Base-by-base conservation (phyloP, 2,329 filamentous ascomycete species). In the Clonostachys rhizophaga region DNA sequence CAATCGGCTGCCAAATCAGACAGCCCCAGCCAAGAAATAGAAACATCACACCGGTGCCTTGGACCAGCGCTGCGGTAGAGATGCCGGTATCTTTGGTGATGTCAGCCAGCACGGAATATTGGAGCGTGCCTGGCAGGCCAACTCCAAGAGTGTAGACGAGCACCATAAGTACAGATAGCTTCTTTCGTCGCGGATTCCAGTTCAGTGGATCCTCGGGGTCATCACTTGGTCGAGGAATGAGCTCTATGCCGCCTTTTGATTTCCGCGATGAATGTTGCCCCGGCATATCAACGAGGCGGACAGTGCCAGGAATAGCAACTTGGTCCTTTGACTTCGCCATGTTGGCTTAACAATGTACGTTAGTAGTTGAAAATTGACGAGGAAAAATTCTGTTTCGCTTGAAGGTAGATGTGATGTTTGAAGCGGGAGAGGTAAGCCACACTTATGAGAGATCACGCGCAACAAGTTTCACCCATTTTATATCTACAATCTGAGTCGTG, bases 41-140 rank as follows among this genome's bases (percentile, higher is more conserved):
- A 52, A 78, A 78, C 72, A 76, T 75, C 44, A 72, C 70, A 2
- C 76, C 75, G 5, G 72, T 77, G 2, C 75, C 75, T 37, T 66
- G 62, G 50, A 76, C 75, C n/a, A 78, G 54, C 39, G 72, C 64
- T 5, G 56, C 58, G 2, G 40, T 47, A 2, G 48, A 46, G 47
- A 81, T 78, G 11, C 70, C 73, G 16, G 77, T 65, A 40, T 80
- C 64, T 1, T 66, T 64, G 20, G 75, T 70, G 56, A 78, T 71
- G 16, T 72, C 73, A 48, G 73, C 69, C n/a, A 72, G 66, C 10
- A 75, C 76, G 1, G 74, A 71, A 7, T 77, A 76, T 4, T 75
- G 75, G 54, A 78, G 72, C 47, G 81, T 81, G 10, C 76, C 72
- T 1, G 74, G 79, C 4, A 77, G 77, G 1, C 78, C 77, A 1